phyloP scores from a whole-genome alignment of 1,284 basidiomycete genomes.

The Gastroboletus turbinatus region DNA sequence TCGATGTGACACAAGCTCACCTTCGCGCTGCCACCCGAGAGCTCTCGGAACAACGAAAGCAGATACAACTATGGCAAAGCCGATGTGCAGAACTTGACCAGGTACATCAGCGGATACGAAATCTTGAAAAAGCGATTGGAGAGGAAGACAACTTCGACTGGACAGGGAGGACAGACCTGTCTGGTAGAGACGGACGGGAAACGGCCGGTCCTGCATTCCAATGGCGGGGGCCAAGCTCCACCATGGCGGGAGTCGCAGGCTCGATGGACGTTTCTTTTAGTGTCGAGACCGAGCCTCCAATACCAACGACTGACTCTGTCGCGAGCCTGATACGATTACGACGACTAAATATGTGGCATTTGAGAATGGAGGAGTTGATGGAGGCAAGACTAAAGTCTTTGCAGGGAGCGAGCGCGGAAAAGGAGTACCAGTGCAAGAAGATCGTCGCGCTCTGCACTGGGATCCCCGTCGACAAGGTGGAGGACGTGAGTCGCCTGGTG shows the following conservation, averaged over 20 bases:
- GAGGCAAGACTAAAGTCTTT: constrained; percentile 67
- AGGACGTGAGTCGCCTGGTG: constrained; percentile 63
- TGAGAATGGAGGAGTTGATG: constrained; percentile 73
- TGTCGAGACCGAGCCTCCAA: constrained; percentile 63
- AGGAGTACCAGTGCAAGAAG: constrained; percentile 87
- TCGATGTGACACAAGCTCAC: constrained; percentile 84
- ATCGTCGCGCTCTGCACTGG: constrained; percentile 90
- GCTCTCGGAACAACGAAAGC: constrained; percentile 85
- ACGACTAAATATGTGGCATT: constrained; percentile 80
- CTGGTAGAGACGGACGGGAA: constrained; percentile 52
- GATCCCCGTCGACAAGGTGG: constrained; percentile 84
- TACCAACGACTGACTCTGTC: constrained; percentile 59
- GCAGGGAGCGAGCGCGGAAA: constrained; percentile 80
- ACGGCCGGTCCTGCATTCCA: constrained; percentile 58
- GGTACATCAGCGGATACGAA: constrained; percentile 72
- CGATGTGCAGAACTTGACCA: constrained; percentile 78
- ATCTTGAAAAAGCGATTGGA: constrained; percentile 75
- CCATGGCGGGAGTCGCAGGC: constrained; percentile 51
- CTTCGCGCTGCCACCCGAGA: constrained; percentile 88
- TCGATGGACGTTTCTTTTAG: constrained; percentile 59
- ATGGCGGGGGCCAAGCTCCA: constrained; percentile 64
- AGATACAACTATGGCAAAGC: constrained; percentile 73
- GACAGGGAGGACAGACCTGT: constrained; percentile 79
- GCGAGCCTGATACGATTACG: constrained; percentile 68
- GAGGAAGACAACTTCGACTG: constrained; percentile 84